Conservation (phyloP, 148 eudicot genomes). For the Rhododendron williamsianum region DNA sequence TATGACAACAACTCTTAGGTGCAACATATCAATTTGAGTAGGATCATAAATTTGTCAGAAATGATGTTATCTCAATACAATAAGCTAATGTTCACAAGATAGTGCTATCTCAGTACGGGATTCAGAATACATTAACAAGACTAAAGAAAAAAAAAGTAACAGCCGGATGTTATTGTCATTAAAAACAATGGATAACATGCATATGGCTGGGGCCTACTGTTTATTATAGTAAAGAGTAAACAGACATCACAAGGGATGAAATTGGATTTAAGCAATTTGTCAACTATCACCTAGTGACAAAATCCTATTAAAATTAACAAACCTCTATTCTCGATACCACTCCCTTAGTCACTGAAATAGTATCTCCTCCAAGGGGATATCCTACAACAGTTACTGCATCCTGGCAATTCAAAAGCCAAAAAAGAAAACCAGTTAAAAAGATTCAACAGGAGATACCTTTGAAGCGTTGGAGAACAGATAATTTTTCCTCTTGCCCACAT, state of each 20-base stretch:
- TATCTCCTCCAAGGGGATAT: constrained; percentile 98
- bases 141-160: neutral
- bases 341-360: constrained; percentile 97
- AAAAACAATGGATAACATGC: constrained; percentile 2
- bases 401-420: constrained; percentile 38
- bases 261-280: neutral
- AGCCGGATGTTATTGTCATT: neutral
- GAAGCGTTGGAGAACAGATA: neutral
- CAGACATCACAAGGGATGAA: neutral
- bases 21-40: neutral
- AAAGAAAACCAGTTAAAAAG: neutral
- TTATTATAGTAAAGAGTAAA: neutral
- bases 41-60: neutral
- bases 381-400: constrained; percentile 98
- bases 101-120: neutral
- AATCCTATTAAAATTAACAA: constrained; percentile 18
- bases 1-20: neutral
- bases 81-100: neutral
- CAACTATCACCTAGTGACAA: neutral
- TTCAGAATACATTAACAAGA: neutral
- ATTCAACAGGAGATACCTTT: neutral
- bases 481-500: neutral
- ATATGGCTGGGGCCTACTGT: neutral
- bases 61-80: neutral
- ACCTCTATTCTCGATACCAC: constrained; percentile 98